Evolutionary conservation across 805 yeast genomes (phyloP), one percentile per base, ranked within the genome.

Genomic region (Pichia californica): DNA sequence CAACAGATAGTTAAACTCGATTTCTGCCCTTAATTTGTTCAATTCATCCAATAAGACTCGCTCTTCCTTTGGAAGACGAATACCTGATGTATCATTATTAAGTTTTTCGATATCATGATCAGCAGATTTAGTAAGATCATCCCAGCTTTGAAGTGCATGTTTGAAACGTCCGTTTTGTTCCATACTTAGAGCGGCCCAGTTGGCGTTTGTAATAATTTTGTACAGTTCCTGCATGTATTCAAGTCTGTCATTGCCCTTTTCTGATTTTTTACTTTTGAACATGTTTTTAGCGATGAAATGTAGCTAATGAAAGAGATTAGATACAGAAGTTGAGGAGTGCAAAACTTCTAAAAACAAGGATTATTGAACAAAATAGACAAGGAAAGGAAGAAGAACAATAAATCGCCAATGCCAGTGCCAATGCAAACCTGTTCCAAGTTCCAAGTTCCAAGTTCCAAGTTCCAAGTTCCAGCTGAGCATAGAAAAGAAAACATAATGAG

Each of bases 61-160:
- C 48, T 76, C 81, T 45, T 76, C 80, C 4, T 66, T 68, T 0
- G 73, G 54, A 53, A 75, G 41, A 47, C 50, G 45, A 44, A 41
- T 53, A 47, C 51, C 62, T 47, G 26, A 56, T 56, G 55, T 57
- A 58, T 47, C 60, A 59, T 74, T 63, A 55, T 81, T 71, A 52
- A 83, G 51, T 42, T 58, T 47, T 18, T 80, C 85, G 34, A 81
- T 61, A 52, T 76, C 76, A 55, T 67, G 75, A 38, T 77, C 67
- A 2, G 80, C 68, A 38, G 75, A 72, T 2, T 84, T 77, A 49
- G 80, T 86, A n/a, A 84, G 61, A 2, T 79, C 67, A 50, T 79
- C 82, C 89, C 91, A 83, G 3, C 89, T 89, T 46, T 73, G 76
- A 18, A 81, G 61, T 2, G 88, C 83, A 15, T 73, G 76, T 39